These are phyloP conservation scores for Haplographium delicatum DNA, from an alignment of 495 filamentous ascomycete species.

Conservation along the genomic window DNA sequence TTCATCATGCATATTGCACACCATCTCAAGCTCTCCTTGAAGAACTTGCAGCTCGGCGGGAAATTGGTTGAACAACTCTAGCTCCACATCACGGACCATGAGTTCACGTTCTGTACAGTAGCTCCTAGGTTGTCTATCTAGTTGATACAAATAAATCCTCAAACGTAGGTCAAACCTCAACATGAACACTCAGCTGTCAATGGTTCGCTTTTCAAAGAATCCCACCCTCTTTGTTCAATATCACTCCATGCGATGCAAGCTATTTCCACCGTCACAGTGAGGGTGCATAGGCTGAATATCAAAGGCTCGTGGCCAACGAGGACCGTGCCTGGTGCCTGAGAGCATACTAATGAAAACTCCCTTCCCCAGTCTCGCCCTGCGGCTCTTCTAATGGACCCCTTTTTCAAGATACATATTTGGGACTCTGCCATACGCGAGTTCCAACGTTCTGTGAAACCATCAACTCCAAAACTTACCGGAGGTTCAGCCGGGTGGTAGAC, in stretches of 20 bases:
- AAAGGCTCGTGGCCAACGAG: background rate
- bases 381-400: background rate
- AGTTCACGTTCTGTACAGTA: slow-evolving; percentile 4
- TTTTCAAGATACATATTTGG: no score
- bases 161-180: slow-evolving; percentile 14
- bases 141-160: slow-evolving; percentile 5
- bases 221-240: background rate
- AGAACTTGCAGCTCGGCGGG: background rate
- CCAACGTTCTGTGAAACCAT: no score
- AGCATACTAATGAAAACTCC: background rate
- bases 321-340: slow-evolving; percentile 3
- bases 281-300: background rate
- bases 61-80: no score
- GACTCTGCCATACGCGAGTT: no score
- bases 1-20: no score
- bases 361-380: background rate
- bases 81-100: slow-evolving; percentile 11
- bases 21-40: background rate
- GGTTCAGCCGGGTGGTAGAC: no score
- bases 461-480: no score
- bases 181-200: background rate
- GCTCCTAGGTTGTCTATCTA: background rate
- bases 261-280: background rate
- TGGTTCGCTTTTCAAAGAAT: slow-evolving; percentile 3
- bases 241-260: background rate